Percentiles rank a stretch among this genome's conserved stretches.
phyloP scores from a whole-genome alignment of 1,284 basidiomycete species.

The Termitomyces sp. region DNA sequence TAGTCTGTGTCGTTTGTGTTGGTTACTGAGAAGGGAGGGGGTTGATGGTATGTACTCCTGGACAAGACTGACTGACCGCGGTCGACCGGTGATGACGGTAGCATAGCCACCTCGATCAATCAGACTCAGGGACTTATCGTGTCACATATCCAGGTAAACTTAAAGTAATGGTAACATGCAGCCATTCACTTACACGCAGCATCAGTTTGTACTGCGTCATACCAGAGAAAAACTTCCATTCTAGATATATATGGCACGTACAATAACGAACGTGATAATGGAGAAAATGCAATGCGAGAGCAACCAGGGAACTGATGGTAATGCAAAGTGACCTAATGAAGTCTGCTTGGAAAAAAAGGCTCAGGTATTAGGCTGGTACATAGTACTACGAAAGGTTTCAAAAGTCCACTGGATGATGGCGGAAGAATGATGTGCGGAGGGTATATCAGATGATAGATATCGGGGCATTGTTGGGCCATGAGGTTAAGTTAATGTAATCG shows the following conservation, averaged over 20 bases:
- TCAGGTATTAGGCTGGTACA: conserved; percentile 27
- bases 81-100: not conserved
- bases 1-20: not conserved
- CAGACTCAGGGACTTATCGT: not conserved
- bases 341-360: conserved; percentile 6
- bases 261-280: conserved; percentile 9
- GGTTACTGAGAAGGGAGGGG: not conserved
- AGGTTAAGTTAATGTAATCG: conserved; percentile 10
- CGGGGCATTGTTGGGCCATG: conserved; percentile 17
- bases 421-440: conserved; percentile 27
- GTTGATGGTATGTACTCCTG: not conserved
- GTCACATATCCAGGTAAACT: too few species aligned
- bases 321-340: conserved; percentile 15
- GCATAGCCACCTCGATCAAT: not conserved
- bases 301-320: conserved; percentile 9
- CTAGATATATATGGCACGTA: conserved; percentile 16
- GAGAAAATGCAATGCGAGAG: conserved; percentile 18
- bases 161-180: too few species aligned
- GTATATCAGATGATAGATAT: conserved; percentile 35
- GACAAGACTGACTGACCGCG: too few species aligned
- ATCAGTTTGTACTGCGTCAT: too few species aligned
- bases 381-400: conserved; percentile 26
- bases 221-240: conserved; percentile 3
- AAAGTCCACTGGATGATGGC: conserved; percentile 27
- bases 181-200: too few species aligned